Percentiles rank a stretch among this genome's conserved stretches.
phyloP scores from a whole-genome alignment of 2,329 filamentous ascomycete genomes.

The Talaromyces funiculosus region DNA sequence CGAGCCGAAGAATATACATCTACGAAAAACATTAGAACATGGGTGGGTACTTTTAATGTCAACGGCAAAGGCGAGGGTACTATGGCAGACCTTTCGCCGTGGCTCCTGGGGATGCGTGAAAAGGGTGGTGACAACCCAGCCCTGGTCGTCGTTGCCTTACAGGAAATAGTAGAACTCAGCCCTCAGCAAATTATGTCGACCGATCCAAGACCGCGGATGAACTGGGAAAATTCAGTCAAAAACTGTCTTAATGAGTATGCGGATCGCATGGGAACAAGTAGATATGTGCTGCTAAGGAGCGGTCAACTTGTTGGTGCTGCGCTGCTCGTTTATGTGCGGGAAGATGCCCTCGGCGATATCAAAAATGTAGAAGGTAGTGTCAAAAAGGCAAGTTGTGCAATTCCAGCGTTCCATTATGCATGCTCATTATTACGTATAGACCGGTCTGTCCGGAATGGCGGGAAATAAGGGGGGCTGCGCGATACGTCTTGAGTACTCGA shows the following conservation, averaged over 20 bases:
- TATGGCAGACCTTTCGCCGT: slow-evolving; percentile 72
- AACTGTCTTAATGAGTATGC: slow-evolving; percentile 69
- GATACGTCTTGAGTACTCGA: slow-evolving; percentile 90
- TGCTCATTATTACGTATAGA: slow-evolving; percentile 39
- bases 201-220: slow-evolving; percentile 74
- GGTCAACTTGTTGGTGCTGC: slow-evolving; percentile 94
- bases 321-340: slow-evolving; percentile 82
- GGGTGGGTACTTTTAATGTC: slow-evolving; percentile 86
- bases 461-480: slow-evolving; percentile 97
- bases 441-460: slow-evolving; percentile 90
- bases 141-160: slow-evolving; percentile 86
- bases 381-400: slow-evolving; percentile 60
- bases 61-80: slow-evolving; percentile 80
- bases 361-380: slow-evolving; percentile 96
- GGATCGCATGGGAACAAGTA: slow-evolving; percentile 59
- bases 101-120: slow-evolving; percentile 65
- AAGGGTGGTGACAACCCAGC: slow-evolving; percentile 62
- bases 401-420: not conserved
- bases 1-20: slow-evolving; percentile 66
- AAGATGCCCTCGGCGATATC: slow-evolving; percentile 69
- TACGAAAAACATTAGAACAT: slow-evolving; percentile 68
- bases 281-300: slow-evolving; percentile 83
- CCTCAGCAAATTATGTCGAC: slow-evolving; percentile 99
- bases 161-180: slow-evolving; percentile 96
- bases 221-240: slow-evolving; percentile 81